These are phyloP conservation scores for Taiozyma sp. DNA, from an alignment of 1,139 yeast genomes.

Conservation along the genomic window DNA sequence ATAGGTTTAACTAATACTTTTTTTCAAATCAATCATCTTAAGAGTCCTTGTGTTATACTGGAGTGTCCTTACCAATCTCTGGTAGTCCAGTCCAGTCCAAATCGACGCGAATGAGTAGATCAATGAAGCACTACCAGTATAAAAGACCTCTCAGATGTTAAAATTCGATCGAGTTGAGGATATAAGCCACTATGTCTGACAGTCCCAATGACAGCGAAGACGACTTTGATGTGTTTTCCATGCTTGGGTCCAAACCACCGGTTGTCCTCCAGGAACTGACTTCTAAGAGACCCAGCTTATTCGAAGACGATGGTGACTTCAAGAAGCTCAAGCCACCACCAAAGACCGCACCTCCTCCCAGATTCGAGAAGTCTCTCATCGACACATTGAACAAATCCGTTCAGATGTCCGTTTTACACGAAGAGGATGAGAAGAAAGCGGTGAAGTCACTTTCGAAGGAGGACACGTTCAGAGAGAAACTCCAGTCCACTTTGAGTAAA, in stretches of 20 bases:
- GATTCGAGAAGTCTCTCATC: slow-evolving; percentile 1
- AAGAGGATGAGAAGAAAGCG: slow-evolving; percentile 12
- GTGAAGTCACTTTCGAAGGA: slow-evolving; percentile 5
- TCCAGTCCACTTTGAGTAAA: slow-evolving; percentile 7
- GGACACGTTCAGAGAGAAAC: slow-evolving; percentile 2
- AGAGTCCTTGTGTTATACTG: too few species aligned
- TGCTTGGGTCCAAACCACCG: not conserved
- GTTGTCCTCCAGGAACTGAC: not conserved
- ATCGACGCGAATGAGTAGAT: not conserved
- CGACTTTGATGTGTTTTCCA: slow-evolving; percentile 7
- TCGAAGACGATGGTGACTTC: slow-evolving; percentile 7
- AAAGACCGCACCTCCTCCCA: slow-evolving; percentile 3
- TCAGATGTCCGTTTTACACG: slow-evolving; percentile 8
- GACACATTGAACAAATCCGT: slow-evolving; percentile 8
- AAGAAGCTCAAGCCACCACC: slow-evolving; percentile 9
- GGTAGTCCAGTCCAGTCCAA: too few species aligned
- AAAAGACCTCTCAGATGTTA: not conserved
- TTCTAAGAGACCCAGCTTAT: slow-evolving; percentile 6
- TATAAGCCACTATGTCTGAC: not conserved
- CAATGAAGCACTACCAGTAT: too few species aligned
- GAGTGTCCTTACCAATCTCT: too few species aligned
- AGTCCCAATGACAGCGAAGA: slow-evolving; percentile 2
- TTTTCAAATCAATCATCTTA: too few species aligned
- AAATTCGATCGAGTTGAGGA: not conserved
- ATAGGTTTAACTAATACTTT: not conserved